These are phyloP conservation scores for Senna tora DNA, from an alignment of 306 rosid species.

Conservation along the genomic window DNA sequence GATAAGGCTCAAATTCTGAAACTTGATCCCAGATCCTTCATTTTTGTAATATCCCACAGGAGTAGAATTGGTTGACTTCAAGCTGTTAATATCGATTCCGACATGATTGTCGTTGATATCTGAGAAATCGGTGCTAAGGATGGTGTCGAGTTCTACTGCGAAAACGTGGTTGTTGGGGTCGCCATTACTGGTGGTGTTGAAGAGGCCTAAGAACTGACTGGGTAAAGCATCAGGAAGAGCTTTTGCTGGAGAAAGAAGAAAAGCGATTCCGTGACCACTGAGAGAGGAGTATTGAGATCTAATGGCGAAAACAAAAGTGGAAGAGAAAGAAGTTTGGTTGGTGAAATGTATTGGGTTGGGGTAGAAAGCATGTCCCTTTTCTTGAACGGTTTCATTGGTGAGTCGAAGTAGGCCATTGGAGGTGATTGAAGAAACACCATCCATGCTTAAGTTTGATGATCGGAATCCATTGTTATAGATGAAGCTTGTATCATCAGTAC, in stretches of 20 bases:
- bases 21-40: neutral
- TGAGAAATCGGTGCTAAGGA: constrained; percentile 36
- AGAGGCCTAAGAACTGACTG: constrained; percentile 58
- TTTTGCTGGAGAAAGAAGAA: constrained; percentile 54
- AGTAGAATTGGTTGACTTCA: constrained; percentile 27
- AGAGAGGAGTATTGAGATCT: constrained; percentile 34
- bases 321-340: constrained; percentile 57
- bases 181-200: constrained; percentile 50
- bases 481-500: neutral
- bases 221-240: constrained; percentile 47
- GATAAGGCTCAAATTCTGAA: constrained; percentile 45
- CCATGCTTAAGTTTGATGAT: constrained; percentile 25
- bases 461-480: neutral
- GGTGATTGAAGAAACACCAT: constrained; percentile 54
- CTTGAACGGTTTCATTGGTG: constrained; percentile 55
- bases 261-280: constrained; percentile 62
- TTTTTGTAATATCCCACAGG: constrained; percentile 48
- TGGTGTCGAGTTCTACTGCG: constrained; percentile 65
- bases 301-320: constrained; percentile 67
- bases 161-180: constrained; percentile 45
- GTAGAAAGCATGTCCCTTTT: constrained; percentile 59
- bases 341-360: constrained; percentile 54
- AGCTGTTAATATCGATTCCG: constrained; percentile 61
- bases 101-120: constrained; percentile 76
- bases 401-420: constrained; percentile 55